phyloP scores from a whole-genome alignment of 306 rosid genomes.

The Parietaria judaica region DNA sequence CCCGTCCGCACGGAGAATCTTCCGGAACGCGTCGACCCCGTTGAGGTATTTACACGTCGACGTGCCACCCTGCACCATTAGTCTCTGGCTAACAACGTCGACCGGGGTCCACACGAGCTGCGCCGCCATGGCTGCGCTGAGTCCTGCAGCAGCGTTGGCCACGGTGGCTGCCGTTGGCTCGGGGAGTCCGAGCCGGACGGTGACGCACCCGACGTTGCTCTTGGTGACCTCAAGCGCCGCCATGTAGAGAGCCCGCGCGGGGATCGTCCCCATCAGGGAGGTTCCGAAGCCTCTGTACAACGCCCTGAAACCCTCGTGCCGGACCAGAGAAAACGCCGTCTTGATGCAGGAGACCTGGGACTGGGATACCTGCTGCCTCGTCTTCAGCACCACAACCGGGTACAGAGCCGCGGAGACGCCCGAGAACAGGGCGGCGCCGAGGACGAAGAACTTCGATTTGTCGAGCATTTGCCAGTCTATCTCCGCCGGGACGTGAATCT shows the following conservation, averaged over 20 bases:
- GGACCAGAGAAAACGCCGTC: slow-evolving; percentile 51
- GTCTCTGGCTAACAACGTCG: slow-evolving; percentile 76
- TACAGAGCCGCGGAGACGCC: slow-evolving; percentile 74
- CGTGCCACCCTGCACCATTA: slow-evolving; percentile 65
- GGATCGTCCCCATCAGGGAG: slow-evolving; percentile 72
- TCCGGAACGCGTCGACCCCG: slow-evolving; percentile 74
- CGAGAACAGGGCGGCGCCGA: slow-evolving; percentile 79
- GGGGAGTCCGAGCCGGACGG: slow-evolving; percentile 52
- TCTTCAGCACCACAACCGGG: slow-evolving; percentile 74
- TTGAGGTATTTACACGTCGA: slow-evolving; percentile 36
- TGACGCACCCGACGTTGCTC: slow-evolving; percentile 69
- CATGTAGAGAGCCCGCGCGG: slow-evolving; percentile 83
- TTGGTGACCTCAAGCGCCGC: slow-evolving; percentile 74
- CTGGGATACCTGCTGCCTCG: slow-evolving; percentile 73
- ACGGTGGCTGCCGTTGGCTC: slow-evolving; percentile 61
- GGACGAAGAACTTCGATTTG: slow-evolving; percentile 70
- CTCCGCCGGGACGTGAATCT: slow-evolving; percentile 72
- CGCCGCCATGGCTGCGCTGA: slow-evolving; percentile 74
- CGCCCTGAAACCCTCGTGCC: slow-evolving; percentile 64
- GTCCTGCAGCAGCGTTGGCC: slow-evolving; percentile 71
- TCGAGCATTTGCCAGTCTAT: slow-evolving; percentile 91
- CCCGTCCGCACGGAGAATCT: slow-evolving; percentile 59
- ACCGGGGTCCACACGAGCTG: slow-evolving; percentile 87
- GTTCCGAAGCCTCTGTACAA: slow-evolving; percentile 90
- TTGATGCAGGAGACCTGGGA: slow-evolving; percentile 55